A percentile compares a stretch with the other conserved stretches of the same genome.
Evolutionary conservation across 768 basidiomycete genomes (phyloP).

Genomic region (Hirschioporus abietinus): DNA sequence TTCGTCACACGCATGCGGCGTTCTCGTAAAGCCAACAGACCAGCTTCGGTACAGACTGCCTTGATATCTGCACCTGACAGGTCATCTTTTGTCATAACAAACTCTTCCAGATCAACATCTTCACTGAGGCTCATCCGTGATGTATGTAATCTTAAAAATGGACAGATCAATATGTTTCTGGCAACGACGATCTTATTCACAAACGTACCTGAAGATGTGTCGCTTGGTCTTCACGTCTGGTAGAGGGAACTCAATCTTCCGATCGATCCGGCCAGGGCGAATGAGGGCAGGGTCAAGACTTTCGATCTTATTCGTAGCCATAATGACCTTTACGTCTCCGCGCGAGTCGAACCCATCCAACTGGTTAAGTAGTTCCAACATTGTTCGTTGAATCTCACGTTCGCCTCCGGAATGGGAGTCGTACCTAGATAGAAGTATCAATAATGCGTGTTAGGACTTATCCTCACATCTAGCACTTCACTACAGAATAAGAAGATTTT

Average conservation of each 20-base stretch:
- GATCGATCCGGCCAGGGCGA: slow-evolving; percentile 95
- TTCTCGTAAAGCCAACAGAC: slow-evolving; percentile 88
- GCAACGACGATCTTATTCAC: slow-evolving; percentile 10
- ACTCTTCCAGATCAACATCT: slow-evolving; percentile 94
- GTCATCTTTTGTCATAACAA: slow-evolving; percentile 93
- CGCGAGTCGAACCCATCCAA: slow-evolving; percentile 99
- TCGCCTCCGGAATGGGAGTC: slow-evolving; percentile 98
- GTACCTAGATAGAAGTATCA: slow-evolving; percentile 50
- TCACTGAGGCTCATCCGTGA: slow-evolving; percentile 85
- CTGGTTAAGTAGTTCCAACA: slow-evolving; percentile 98
- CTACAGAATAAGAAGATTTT: background rate
- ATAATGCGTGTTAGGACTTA: background rate
- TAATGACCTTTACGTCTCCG: slow-evolving; percentile 99
- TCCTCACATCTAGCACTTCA: background rate
- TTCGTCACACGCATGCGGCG: slow-evolving; percentile 93
- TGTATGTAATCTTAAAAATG: slow-evolving; percentile 66
- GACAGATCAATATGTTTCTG: background rate
- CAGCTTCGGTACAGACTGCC: slow-evolving; percentile 98
- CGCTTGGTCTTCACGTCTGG: slow-evolving; percentile 99
- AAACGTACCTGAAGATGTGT: slow-evolving; percentile 84
- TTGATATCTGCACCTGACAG: slow-evolving; percentile 98
- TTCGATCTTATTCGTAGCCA: slow-evolving; percentile 99
- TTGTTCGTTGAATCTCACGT: slow-evolving; percentile 98
- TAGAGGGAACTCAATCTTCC: slow-evolving; percentile 97
- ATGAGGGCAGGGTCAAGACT: slow-evolving; percentile 96